These are phyloP conservation scores for Lasiodiplodia gonubiensis DNA, from an alignment of 2,329 filamentous ascomycete genomes.

Conservation along the genomic window DNA sequence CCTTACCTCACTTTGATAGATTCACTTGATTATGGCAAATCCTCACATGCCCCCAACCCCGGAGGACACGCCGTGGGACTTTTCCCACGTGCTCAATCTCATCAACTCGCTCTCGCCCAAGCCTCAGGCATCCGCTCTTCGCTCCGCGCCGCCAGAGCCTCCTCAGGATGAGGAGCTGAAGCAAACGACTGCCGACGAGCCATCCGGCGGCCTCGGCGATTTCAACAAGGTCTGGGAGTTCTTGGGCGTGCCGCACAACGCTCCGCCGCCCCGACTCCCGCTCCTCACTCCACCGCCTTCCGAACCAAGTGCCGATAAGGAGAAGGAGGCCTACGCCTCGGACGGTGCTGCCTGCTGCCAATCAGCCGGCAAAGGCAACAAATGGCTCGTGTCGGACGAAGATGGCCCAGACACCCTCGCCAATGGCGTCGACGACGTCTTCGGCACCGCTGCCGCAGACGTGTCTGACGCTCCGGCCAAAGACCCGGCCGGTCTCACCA, in stretches of 20 bases:
- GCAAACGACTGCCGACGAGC: neutral
- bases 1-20: constrained; percentile 12
- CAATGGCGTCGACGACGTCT: constrained; percentile 23
- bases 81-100: constrained; percentile 52
- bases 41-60: constrained; percentile 44
- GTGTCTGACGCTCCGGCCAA: constrained; percentile 6
- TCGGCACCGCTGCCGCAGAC: constrained; percentile 18
- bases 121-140: neutral
- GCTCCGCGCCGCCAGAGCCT: constrained; percentile 6
- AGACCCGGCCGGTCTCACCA: constrained; percentile 36
- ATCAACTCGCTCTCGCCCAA: constrained; percentile 40
- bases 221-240: constrained; percentile 55
- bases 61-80: constrained; percentile 51
- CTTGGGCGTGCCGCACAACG: constrained; percentile 44
- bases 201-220: constrained; percentile 46
- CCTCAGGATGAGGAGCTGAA: neutral
- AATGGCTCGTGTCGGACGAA: constrained; percentile 34
- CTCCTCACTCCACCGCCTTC: constrained; percentile 33
- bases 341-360: constrained; percentile 48
- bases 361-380: constrained; percentile 33
- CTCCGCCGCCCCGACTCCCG: constrained; percentile 32
- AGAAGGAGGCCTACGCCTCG: constrained; percentile 45
- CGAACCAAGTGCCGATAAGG: constrained; percentile 23
- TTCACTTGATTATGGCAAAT: neutral
- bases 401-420: constrained; percentile 9